These are phyloP conservation scores for Adansonia gregorii DNA, from an alignment of 441 rosid genomes.

Conservation along the genomic window DNA sequence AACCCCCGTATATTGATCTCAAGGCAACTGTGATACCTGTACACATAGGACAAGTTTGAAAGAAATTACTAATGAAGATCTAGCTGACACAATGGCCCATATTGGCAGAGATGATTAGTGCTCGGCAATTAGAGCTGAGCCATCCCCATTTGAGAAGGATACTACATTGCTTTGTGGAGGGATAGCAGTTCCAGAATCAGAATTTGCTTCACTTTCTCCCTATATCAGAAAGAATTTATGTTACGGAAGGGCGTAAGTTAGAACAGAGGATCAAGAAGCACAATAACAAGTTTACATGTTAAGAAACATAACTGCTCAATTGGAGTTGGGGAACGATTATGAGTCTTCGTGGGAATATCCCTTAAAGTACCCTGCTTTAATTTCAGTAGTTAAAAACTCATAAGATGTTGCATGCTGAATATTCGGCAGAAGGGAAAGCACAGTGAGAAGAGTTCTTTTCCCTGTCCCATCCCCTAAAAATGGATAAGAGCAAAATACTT, in stretches of 20 bases:
- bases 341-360: constrained; percentile 65
- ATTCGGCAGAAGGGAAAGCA: background rate
- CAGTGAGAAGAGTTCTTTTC: background rate
- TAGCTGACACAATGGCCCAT: constrained; percentile 20
- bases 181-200: constrained; percentile 46
- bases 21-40: constrained; percentile 52
- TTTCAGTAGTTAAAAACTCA: constrained; percentile 18
- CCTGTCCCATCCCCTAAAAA: background rate
- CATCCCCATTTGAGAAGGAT: constrained; percentile 50
- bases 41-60: constrained; percentile 46
- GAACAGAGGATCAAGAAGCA: background rate
- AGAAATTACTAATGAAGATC: constrained; percentile 31
- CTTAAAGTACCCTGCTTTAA: constrained; percentile 65
- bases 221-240: constrained; percentile 24
- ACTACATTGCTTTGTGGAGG: constrained; percentile 45
- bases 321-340: constrained; percentile 49
- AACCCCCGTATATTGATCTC: background rate
- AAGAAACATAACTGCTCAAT: constrained; percentile 51
- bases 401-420: background rate
- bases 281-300: background rate
- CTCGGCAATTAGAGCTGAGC: constrained; percentile 41
- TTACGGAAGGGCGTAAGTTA: background rate
- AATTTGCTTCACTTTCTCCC: constrained; percentile 58
- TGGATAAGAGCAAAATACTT: constrained; percentile 6
- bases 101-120: constrained; percentile 21